These are phyloP conservation scores for Moricandia moricandioides DNA, from an alignment of 345 rosid genomes.

Conservation along the genomic window DNA sequence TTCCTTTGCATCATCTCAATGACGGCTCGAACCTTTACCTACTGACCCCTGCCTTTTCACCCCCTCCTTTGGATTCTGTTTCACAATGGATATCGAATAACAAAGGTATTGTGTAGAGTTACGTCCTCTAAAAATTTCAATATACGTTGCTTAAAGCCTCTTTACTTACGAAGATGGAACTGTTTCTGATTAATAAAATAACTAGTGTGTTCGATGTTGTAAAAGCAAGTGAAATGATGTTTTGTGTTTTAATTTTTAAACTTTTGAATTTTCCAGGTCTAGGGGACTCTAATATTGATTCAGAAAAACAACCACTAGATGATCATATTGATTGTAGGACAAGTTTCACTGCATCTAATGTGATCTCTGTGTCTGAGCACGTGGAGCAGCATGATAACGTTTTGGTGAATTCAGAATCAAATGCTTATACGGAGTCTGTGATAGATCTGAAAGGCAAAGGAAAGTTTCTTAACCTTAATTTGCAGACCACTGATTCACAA, in stretches of 20 bases:
- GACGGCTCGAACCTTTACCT: constrained; percentile 74
- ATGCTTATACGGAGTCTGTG: constrained; percentile 27
- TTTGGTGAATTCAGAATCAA: constrained; percentile 33
- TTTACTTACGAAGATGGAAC: neutral
- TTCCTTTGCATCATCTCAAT: constrained; percentile 66
- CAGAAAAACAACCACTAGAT: constrained; percentile 35
- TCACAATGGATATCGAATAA: constrained; percentile 49
- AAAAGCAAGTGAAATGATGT: constrained; percentile 2
- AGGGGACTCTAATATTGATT: constrained; percentile 33
- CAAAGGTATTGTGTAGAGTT: constrained; percentile 47
- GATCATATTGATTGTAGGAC: constrained; percentile 23
- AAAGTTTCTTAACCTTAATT: constrained; percentile 31
- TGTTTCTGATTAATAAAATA: neutral
- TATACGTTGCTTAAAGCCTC: constrained; percentile 13
- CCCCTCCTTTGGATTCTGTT: constrained; percentile 66
- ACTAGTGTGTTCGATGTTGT: constrained; percentile 15
- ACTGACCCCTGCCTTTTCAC: constrained; percentile 62
- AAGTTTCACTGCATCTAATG: constrained; percentile 32
- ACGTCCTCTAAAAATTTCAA: constrained; percentile 42
- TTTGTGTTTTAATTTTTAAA: neutral
- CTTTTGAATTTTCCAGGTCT: constrained; percentile 38
- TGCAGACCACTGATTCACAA: constrained; percentile 37
- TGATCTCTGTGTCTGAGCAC: constrained; percentile 33
- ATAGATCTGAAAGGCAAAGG: constrained; percentile 40
- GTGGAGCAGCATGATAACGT: constrained; percentile 32